phyloP scores from a whole-genome alignment of 2,329 filamentous ascomycete genomes.

The Calonectria multiphialidica region DNA sequence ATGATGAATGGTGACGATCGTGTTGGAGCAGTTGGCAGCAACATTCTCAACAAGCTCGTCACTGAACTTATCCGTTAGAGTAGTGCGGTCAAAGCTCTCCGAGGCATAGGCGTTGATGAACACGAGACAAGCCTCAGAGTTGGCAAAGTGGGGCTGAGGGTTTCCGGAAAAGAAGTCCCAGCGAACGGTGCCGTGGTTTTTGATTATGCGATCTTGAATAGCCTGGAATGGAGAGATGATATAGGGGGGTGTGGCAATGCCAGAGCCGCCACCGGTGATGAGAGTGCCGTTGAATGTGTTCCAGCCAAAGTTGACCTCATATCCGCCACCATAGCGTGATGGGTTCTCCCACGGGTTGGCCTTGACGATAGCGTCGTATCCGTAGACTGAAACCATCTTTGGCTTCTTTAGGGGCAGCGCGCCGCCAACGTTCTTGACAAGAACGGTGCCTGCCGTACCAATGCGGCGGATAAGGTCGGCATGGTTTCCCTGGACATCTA shows the following conservation, averaged over 20 bases:
- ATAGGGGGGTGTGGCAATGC: constrained; percentile 78
- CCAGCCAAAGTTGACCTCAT: constrained; percentile 49
- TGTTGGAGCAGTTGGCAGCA: constrained; percentile 83
- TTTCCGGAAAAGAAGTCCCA: constrained; percentile 74
- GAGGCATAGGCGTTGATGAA: constrained; percentile 91
- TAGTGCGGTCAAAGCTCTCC: constrained; percentile 90
- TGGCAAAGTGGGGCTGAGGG: constrained; percentile 72
- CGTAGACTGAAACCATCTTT: constrained; percentile 82
- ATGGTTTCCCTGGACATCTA: constrained; percentile 85
- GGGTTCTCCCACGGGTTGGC: constrained; percentile 68
- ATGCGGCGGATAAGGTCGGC: constrained; percentile 78
- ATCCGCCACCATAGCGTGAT: constrained; percentile 79
- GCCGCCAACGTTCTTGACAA: constrained; percentile 84
- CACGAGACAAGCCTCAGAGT: constrained; percentile 75
- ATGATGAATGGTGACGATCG: constrained; percentile 88
- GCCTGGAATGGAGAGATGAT: constrained; percentile 76
- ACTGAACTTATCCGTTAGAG: constrained; percentile 79
- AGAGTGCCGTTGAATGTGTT: constrained; percentile 63
- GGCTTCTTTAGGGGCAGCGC: constrained; percentile 82
- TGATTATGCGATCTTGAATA: not conserved
- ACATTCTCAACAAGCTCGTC: constrained; percentile 87
- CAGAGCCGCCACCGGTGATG: constrained; percentile 84
- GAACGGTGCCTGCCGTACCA: constrained; percentile 83
- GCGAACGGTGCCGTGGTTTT: constrained; percentile 47
- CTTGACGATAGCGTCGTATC: constrained; percentile 86